phyloP scores from a whole-genome alignment of 106 monocot species.

The Posidonia australis region DNA sequence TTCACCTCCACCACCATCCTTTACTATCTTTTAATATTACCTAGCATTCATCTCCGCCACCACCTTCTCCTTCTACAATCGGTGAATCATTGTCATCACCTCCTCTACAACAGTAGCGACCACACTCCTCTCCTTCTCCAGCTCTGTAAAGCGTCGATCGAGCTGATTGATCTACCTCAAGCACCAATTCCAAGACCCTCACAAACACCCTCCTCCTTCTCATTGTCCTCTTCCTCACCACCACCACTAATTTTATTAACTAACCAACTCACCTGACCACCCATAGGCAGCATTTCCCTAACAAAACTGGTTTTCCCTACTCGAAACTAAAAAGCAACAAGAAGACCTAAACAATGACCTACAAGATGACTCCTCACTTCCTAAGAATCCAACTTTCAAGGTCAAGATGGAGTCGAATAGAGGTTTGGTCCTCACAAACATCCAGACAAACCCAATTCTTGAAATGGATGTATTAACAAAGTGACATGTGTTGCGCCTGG shows the following conservation, averaged over 20 bases:
- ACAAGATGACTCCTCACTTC: background rate
- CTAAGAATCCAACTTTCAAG: background rate
- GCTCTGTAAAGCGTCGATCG: slow-evolving; percentile 38
- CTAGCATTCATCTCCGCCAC: slow-evolving; percentile 64
- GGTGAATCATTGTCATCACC: slow-evolving; percentile 89
- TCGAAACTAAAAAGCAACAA: background rate
- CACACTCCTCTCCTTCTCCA: slow-evolving; percentile 92
- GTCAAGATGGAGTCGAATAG: slow-evolving; percentile 8
- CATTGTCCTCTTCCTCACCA: background rate
- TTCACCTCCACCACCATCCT: slow-evolving; percentile 71
- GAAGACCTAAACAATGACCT: background rate
- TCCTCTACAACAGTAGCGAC: slow-evolving; percentile 80
- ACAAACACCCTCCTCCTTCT: no score
- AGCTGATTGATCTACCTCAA: slow-evolving; percentile 44
- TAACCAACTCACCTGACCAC: background rate
- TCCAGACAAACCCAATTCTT: slow-evolving; percentile 2
- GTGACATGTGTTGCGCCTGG: background rate
- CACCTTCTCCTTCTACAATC: slow-evolving; percentile 85
- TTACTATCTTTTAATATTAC: slow-evolving; percentile 63
- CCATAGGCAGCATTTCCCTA: background rate
- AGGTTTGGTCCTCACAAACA: background rate
- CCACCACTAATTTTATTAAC: background rate
- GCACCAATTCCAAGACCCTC: slow-evolving; percentile 28
- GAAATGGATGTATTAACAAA: background rate
- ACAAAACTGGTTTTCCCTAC: background rate